Evolutionary conservation across 441 rosid genomes (phyloP).

Genomic region (Corymbia calophylla): DNA sequence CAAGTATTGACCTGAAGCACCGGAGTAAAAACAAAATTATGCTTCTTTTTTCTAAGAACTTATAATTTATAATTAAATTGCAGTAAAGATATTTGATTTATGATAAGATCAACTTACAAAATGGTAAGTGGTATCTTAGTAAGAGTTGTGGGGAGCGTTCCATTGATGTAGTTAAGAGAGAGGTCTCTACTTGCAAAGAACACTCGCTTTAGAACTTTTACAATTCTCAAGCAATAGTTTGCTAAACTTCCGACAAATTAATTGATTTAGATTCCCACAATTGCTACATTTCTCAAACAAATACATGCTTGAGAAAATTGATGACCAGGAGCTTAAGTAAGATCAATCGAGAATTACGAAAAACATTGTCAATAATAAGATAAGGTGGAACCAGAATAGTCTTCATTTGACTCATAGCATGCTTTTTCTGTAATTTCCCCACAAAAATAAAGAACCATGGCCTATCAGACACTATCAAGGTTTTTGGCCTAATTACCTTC

Average conservation of each 20-base stretch:
- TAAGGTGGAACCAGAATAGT: not conserved
- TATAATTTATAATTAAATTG: not conserved
- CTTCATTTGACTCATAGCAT: not conserved
- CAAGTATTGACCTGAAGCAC: slow-evolving; percentile 35
- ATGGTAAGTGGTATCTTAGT: slow-evolving; percentile 37
- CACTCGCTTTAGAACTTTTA: not conserved
- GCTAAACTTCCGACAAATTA: not conserved
- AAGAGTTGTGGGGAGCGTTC: slow-evolving; percentile 58
- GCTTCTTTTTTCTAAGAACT: not conserved
- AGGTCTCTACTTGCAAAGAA: slow-evolving; percentile 49
- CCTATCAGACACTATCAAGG: not conserved
- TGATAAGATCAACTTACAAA: slow-evolving; percentile 35
- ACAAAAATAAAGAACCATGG: not conserved
- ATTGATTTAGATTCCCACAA: no score
- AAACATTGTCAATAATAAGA: not conserved
- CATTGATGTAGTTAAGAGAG: slow-evolving; percentile 59
- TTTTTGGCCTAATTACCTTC: not conserved
- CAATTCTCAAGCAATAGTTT: not conserved
- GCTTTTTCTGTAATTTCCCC: not conserved
- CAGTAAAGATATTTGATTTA: not conserved
- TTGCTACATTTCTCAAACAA: not conserved
- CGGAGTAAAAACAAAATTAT: not conserved
- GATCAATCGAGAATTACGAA: not conserved
- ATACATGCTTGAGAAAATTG: not conserved
- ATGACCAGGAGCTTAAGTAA: not conserved